Evolutionary conservation across 345 rosid species (phyloP).

Genomic region (Noccaea bulbosa): DNA sequence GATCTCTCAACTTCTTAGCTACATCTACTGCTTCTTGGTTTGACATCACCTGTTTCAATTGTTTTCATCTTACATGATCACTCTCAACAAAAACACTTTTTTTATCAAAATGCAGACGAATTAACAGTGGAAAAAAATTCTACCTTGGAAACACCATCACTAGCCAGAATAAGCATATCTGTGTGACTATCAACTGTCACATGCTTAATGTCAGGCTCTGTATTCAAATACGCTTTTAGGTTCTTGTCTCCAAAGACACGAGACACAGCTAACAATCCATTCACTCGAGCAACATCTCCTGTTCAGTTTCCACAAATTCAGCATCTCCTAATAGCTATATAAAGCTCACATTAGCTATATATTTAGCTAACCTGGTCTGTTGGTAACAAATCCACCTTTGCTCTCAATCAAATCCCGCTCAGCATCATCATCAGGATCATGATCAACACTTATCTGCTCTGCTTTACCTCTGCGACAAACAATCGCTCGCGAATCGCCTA

Average conservation of each 20-base stretch:
- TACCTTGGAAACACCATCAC: conserved; percentile 82
- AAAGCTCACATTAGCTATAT: too few species aligned
- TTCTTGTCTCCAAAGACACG: conserved; percentile 80
- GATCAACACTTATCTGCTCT: conserved; percentile 61
- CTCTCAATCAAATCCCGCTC: conserved; percentile 69
- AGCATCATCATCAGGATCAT: conserved; percentile 58
- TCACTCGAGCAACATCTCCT: conserved; percentile 85
- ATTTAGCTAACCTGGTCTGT: conserved; percentile 70
- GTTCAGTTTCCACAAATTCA: conserved; percentile 28
- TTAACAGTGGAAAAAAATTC: not conserved
- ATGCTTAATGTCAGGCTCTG: conserved; percentile 63
- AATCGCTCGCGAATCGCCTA: conserved; percentile 74
- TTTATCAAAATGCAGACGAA: not conserved
- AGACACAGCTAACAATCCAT: conserved; percentile 78
- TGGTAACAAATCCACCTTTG: conserved; percentile 79
- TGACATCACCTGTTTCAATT: conserved; percentile 53
- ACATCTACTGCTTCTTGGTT: conserved; percentile 67
- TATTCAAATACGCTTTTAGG: conserved; percentile 67
- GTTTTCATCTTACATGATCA: not conserved
- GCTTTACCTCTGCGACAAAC: conserved; percentile 54
- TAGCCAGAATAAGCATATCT: conserved; percentile 62
- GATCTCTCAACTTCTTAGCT: conserved; percentile 56
- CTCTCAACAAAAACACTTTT: not conserved
- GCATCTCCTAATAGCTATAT: not conserved
- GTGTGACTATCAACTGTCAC: conserved; percentile 43